Evolutionary conservation across 495 filamentous ascomycete species (phyloP).

Genomic region (Parathielavia hyrcaniae): DNA sequence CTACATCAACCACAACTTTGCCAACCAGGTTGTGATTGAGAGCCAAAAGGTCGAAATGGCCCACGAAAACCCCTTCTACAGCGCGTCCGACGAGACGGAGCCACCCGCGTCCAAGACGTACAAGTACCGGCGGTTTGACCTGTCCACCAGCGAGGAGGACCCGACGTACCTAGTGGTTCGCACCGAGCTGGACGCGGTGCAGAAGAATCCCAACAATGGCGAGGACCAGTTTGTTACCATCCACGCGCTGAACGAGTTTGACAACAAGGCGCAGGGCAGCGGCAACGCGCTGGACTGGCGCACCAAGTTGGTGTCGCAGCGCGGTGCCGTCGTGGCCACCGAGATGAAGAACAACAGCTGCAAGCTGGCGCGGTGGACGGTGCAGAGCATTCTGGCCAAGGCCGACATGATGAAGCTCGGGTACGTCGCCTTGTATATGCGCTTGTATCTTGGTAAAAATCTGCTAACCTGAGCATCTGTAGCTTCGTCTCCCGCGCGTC

Average conservation of each 20-base stretch:
- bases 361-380: constrained; percentile 96
- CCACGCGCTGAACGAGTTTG: constrained; percentile 98
- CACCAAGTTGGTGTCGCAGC: constrained; percentile 81
- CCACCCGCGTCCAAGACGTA: constrained; percentile 92
- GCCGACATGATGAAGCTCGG: constrained; percentile 97
- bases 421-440: constrained; percentile 41
- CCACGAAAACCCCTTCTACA: constrained; percentile 96
- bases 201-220: constrained; percentile 84
- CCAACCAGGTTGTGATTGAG: constrained; percentile 86
- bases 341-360: constrained; percentile 99
- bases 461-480: constrained; percentile 18
- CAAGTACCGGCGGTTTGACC: constrained; percentile 95
- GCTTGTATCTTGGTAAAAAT: too few relatives aligned
- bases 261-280: constrained; percentile 90
- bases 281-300: constrained; percentile 95
- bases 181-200: constrained; percentile 90
- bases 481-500: constrained; percentile 91
- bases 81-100: constrained; percentile 82
- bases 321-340: constrained; percentile 95
- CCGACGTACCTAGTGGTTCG: constrained; percentile 87
- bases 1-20: constrained; percentile 99
- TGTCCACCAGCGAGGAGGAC: constrained; percentile 86
- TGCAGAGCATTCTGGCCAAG: constrained; percentile 89
- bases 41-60: constrained; percentile 71
- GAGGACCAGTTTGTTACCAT: constrained; percentile 86